phyloP scores from a whole-genome alignment of 2,329 filamentous ascomycete species.

The Pyrenochaeta sp. region DNA sequence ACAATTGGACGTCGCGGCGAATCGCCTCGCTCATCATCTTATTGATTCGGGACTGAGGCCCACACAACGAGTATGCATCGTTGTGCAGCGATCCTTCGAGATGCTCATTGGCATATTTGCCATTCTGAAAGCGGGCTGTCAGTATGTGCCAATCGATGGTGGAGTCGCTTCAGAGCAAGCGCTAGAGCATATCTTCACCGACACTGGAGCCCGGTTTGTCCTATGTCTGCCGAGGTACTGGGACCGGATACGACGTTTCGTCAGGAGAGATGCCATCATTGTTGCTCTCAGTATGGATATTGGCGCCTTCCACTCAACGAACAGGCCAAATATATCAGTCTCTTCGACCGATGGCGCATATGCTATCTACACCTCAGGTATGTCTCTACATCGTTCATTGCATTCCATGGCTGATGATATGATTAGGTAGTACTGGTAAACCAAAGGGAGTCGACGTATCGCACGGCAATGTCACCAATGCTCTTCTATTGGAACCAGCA shows the following conservation, averaged over 20 bases:
- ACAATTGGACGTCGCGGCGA: slow-evolving; percentile 40
- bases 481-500: slow-evolving; percentile 61
- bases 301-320: slow-evolving; percentile 21
- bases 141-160: slow-evolving; percentile 68
- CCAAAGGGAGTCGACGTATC: slow-evolving; percentile 68
- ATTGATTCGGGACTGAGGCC: slow-evolving; percentile 36
- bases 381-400: neutral
- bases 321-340: slow-evolving; percentile 26
- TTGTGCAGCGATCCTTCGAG: slow-evolving; percentile 64
- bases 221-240: slow-evolving; percentile 56
- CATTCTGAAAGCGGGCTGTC: slow-evolving; percentile 64
- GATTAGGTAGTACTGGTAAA: slow-evolving; percentile 60
- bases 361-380: slow-evolving; percentile 62
- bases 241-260: slow-evolving; percentile 32
- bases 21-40: slow-evolving; percentile 43
- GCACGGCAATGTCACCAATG: slow-evolving; percentile 64
- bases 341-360: slow-evolving; percentile 41
- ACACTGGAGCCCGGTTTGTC: slow-evolving; percentile 57
- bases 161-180: slow-evolving; percentile 48
- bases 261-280: slow-evolving; percentile 18
- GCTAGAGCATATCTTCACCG: slow-evolving; percentile 59
- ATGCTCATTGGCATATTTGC: slow-evolving; percentile 67
- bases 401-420: slow-evolving; percentile 7
- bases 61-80: slow-evolving; percentile 61
- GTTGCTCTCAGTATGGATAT: slow-evolving; percentile 23